Base-by-base conservation (phyloP, 352 stramenopile species). In the Globisporangium perplexum region DNA sequence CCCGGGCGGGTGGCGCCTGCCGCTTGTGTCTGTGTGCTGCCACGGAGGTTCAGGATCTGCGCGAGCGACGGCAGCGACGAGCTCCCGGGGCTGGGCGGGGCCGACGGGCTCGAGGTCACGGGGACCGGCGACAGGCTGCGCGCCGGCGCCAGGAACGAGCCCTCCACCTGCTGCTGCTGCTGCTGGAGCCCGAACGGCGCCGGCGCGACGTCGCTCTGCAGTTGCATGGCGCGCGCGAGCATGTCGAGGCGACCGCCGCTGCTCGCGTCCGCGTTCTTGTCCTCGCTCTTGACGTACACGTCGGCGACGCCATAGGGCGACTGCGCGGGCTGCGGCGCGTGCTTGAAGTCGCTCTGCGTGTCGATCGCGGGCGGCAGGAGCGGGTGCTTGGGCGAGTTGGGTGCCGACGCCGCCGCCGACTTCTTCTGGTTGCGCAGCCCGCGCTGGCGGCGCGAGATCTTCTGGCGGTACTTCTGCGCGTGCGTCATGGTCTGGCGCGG, bases 401-500 rank as follows among this genome's bases (percentile, higher is more conserved):
- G 55, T 31, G 48, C 41, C 41, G 39, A 61, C 41, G 35, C 26
- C 43, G 35, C 26, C 43, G 18, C 23, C 22, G 18, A 54, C 69
- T 84, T 84, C 73, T 90, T 90, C 58, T 88, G 77, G 60, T 90
- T 90, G 57, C 77, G 77, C 57, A 92, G 58, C 0, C 78, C 82
- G 22, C 78, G 72, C 61, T 87, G 77, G 44, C 77, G 77, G 7
- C 82, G 73, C 57, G 81, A 71, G 54, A 90, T 89, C 69, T 91
- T 91, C 57, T 91, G 81, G 17, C 81, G 77, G 63, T 91, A 91
- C 66, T 91, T 91, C 31, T 91, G 81, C 42, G 81, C 81, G 53
- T 91, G 81, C 0, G 81, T 91, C 81, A 91, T 91, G 35, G 98
- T 98, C 70, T 99, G 97, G 20, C 95, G 88, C 8, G 93, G 77